Percentiles rank a stretch among this genome's conserved stretches.
Evolutionary conservation across 2,329 filamentous ascomycete genomes (phyloP).

Genomic region (Cladosporium sp.): DNA sequence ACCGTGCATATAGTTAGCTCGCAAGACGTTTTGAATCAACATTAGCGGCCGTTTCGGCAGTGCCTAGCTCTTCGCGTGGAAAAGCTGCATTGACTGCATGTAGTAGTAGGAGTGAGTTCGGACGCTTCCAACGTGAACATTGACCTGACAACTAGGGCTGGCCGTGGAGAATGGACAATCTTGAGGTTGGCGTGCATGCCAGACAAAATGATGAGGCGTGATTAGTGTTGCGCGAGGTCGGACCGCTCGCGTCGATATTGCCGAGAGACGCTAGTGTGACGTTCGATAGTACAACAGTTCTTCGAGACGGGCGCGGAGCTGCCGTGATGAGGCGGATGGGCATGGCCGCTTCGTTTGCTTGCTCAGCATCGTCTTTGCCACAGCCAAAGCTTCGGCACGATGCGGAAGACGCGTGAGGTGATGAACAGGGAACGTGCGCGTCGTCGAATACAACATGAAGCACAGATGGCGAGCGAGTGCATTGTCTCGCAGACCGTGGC

Average conservation of each 20-base stretch:
- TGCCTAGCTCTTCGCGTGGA: not conserved
- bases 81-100: not conserved
- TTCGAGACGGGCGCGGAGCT: not conserved
- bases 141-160: not conserved
- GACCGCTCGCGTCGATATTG: not conserved
- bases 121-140: not conserved
- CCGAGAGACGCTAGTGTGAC: not conserved
- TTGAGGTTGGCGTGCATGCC: not conserved
- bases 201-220: not conserved
- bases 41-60: conserved; percentile 10
- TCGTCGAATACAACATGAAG: not conserved
- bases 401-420: no score
- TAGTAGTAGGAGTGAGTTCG: not conserved
- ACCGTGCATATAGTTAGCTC: conserved; percentile 2
- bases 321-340: not conserved
- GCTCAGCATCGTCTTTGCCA: no score
- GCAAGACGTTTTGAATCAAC: conserved; percentile 6
- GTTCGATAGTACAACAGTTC: not conserved
- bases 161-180: not conserved
- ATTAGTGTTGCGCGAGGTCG: not conserved
- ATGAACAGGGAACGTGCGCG: no score
- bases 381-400: not conserved
- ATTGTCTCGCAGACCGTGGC: not conserved
- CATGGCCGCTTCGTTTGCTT: not conserved
- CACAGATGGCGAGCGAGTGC: not conserved